Evolutionary conservation across 2,329 filamentous ascomycete species (phyloP).

Genomic region (Botrytis galanthina): DNA sequence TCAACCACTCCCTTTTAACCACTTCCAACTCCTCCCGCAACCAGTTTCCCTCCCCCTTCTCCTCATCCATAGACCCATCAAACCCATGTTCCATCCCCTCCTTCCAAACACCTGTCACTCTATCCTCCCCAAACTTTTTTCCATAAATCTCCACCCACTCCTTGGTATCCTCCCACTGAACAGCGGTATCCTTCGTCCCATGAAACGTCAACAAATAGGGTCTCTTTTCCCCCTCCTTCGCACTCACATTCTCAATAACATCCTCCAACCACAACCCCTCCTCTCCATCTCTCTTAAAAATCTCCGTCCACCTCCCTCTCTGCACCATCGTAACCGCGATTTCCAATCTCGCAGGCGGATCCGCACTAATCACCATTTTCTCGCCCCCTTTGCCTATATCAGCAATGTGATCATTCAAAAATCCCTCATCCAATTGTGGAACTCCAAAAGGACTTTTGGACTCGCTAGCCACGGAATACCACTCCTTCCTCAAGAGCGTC

Average conservation of each 20-base stretch:
- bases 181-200: constrained; percentile 1
- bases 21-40: not conserved
- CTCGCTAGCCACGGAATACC: not conserved
- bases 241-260: not conserved
- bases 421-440: not conserved
- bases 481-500: not conserved
- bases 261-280: constrained; percentile 8
- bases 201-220: not conserved
- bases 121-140: not conserved
- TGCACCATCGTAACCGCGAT: constrained; percentile 5
- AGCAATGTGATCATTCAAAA: not conserved
- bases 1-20: constrained; percentile 4
- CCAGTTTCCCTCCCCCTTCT: constrained; percentile 1
- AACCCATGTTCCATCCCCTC: constrained; percentile 8
- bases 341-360: not conserved
- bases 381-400: not conserved
- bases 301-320: constrained; percentile 1
- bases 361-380: not conserved
- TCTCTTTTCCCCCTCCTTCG: not conserved
- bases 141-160: not conserved
- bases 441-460: not conserved
- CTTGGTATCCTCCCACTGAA: not conserved
- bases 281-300: not conserved
- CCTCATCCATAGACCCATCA: not conserved
- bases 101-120: not conserved